A percentile compares a stretch with the other conserved stretches of the same genome.
These are phyloP conservation scores for Wickerhamomyces sp. DNA, from an alignment of 1,139 yeast genomes.

Conservation along the genomic window DNA sequence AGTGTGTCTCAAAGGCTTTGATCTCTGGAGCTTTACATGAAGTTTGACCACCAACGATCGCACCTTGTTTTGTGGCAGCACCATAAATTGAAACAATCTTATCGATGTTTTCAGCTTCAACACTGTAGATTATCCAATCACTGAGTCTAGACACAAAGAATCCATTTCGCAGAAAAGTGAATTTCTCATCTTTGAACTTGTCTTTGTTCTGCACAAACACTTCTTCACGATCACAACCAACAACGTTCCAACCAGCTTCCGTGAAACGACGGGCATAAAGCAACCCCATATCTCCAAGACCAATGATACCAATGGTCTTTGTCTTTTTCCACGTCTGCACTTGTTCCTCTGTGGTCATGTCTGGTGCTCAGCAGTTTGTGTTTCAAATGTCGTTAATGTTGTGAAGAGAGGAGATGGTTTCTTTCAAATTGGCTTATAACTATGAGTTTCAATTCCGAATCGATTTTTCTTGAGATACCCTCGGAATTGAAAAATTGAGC, in stretches of 20 bases:
- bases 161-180: slow-evolving; percentile 66
- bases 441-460: too few species aligned
- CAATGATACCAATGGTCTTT: slow-evolving; percentile 80
- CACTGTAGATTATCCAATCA: slow-evolving; percentile 83
- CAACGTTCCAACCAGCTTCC: slow-evolving; percentile 84
- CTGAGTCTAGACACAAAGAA: slow-evolving; percentile 74
- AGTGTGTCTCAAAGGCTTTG: slow-evolving; percentile 67
- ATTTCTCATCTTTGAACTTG: slow-evolving; percentile 38
- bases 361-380: neutral
- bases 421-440: too few species aligned
- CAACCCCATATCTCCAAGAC: slow-evolving; percentile 95
- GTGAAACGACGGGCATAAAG: slow-evolving; percentile 76
- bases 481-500: too few species aligned
- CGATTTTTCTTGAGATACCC: too few species aligned
- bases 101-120: slow-evolving; percentile 79
- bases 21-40: slow-evolving; percentile 93
- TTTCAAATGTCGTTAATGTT: too few species aligned
- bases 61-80: slow-evolving; percentile 80
- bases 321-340: slow-evolving; percentile 25
- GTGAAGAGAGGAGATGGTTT: too few species aligned
- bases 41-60: slow-evolving; percentile 97
- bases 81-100: slow-evolving; percentile 72
- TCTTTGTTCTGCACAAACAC: slow-evolving; percentile 41
- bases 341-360: neutral
- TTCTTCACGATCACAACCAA: slow-evolving; percentile 86